Evolutionary conservation across 192 early-diverging fungal genomes (phyloP).

Genomic region (Chytriomyces hyalinus): DNA sequence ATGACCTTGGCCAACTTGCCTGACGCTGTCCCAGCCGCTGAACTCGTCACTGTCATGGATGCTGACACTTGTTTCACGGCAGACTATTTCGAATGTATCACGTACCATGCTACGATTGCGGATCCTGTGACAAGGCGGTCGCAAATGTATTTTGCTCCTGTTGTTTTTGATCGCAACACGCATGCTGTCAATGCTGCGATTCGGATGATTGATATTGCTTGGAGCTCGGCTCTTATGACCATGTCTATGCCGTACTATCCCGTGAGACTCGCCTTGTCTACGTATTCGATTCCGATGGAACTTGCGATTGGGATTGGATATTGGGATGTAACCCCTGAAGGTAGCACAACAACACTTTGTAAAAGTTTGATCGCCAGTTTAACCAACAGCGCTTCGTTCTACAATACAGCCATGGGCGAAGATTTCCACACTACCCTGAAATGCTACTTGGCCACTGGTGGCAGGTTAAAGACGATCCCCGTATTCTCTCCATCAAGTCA

Average conservation of each 20-base stretch:
- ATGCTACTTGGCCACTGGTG: slow-evolving; percentile 60
- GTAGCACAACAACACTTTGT: too few relatives aligned
- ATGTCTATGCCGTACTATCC: slow-evolving; percentile 52
- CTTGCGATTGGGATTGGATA: slow-evolving; percentile 58
- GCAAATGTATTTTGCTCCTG: slow-evolving; percentile 28
- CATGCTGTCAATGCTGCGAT: slow-evolving; percentile 57
- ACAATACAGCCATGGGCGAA: slow-evolving; percentile 52
- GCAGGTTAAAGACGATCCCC: slow-evolving; percentile 49
- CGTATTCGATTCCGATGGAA: slow-evolving; percentile 56
- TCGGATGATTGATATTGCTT: slow-evolving; percentile 55
- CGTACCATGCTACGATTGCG: not conserved
- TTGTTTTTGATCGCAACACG: slow-evolving; percentile 55
- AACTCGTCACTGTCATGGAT: slow-evolving; percentile 58
- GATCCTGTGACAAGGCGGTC: not conserved
- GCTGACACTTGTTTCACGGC: slow-evolving; percentile 61
- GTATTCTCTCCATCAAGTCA: slow-evolving; percentile 62
- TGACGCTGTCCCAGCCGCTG: slow-evolving; percentile 41
- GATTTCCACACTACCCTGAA: slow-evolving; percentile 64
- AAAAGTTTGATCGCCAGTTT: too few relatives aligned
- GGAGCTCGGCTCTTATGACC: slow-evolving; percentile 59
- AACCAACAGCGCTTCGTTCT: too few relatives aligned
- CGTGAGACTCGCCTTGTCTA: slow-evolving; percentile 55
- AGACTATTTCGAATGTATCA: slow-evolving; percentile 48
- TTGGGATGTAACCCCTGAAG: slow-evolving; percentile 59
- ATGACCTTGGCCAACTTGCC: slow-evolving; percentile 56